Evolutionary conservation across 495 filamentous ascomycete species (phyloP).

Genomic region (Echria macrotheca): DNA sequence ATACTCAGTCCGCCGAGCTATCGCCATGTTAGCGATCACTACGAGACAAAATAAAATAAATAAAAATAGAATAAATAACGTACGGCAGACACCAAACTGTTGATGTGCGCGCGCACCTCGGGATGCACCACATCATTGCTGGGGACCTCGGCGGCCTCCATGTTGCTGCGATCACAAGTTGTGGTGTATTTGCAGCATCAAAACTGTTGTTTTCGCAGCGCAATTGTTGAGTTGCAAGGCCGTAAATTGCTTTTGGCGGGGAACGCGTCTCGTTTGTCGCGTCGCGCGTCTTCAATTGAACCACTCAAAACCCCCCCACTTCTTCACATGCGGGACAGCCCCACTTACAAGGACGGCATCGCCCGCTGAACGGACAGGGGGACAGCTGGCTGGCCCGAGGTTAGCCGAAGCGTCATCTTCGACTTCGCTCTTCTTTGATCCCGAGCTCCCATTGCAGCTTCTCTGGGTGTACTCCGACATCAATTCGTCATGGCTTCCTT

Average conservation of each 20-base stretch:
- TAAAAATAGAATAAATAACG: slow-evolving; percentile 28
- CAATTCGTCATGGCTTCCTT: slow-evolving; percentile 32
- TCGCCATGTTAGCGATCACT: not conserved
- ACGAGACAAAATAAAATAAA: no score
- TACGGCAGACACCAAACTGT: slow-evolving; percentile 87
- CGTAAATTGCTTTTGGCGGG: not conserved
- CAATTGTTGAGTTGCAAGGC: not conserved
- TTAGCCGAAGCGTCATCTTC: slow-evolving; percentile 25
- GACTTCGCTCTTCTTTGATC: not conserved
- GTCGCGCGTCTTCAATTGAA: slow-evolving; percentile 1
- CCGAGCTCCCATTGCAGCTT: not conserved
- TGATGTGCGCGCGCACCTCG: slow-evolving; percentile 84
- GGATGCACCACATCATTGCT: slow-evolving; percentile 64
- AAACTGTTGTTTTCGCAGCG: not conserved
- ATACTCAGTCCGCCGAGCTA: slow-evolving; percentile 84
- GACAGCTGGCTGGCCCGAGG: slow-evolving; percentile 29
- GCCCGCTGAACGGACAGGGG: not conserved
- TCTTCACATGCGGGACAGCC: slow-evolving; percentile 1
- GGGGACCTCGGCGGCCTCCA: slow-evolving; percentile 45
- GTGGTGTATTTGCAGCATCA: slow-evolving; percentile 7
- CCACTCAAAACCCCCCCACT: not conserved
- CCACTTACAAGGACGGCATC: not conserved
- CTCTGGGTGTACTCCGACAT: slow-evolving; percentile 1
- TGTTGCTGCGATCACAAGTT: slow-evolving; percentile 26
- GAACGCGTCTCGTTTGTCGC: slow-evolving; percentile 12